Evolutionary conservation across 257 asterid species (phyloP).

Genomic region (Solanum acaule): DNA sequence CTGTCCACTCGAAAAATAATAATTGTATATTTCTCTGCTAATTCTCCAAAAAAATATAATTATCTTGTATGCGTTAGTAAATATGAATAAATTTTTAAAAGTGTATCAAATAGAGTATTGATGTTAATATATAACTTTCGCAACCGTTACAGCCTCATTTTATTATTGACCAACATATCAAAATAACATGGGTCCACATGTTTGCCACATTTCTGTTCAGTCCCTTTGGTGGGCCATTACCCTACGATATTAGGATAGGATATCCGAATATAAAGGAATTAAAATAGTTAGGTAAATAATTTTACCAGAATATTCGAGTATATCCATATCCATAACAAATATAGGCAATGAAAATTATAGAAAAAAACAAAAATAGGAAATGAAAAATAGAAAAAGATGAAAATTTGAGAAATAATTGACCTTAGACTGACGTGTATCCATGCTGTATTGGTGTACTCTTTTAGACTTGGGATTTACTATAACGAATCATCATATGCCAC

Average conservation of each 20-base stretch:
- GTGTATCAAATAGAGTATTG: no score
- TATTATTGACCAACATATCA: background rate
- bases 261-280: background rate
- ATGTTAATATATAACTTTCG: no score
- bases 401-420: slow-evolving; percentile 21
- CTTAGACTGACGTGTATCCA: slow-evolving; percentile 74
- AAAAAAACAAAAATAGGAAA: background rate
- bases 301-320: slow-evolving; percentile 51
- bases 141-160: no score
- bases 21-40: no score
- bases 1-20: background rate
- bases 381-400: background rate
- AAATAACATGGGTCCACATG: background rate
- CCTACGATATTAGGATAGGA: background rate
- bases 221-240: background rate
- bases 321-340: slow-evolving; percentile 39
- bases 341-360: background rate
- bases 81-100: no score
- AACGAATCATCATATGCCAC: background rate
- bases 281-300: background rate
- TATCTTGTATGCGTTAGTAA: no score
- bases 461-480: background rate
- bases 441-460: slow-evolving; percentile 22
- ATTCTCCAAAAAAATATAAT: no score
- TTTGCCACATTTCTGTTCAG: background rate